Evolutionary conservation across 768 basidiomycete genomes (phyloP), one percentile per base, ranked within the genome.

Genomic region (Boletus vermiculosoides): DNA sequence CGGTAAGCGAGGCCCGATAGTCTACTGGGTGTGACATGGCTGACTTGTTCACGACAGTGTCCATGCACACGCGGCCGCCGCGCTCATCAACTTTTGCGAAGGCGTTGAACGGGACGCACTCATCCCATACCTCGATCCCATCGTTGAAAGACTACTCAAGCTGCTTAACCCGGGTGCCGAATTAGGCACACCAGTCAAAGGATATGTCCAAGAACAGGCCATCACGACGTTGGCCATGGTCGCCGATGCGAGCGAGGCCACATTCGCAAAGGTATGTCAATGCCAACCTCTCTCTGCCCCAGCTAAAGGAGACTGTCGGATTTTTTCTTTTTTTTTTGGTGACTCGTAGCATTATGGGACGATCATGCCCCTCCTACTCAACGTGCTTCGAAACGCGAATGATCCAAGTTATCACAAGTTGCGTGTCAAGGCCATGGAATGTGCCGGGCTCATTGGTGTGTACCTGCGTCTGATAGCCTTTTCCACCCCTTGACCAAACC

Each of bases 161-260:
- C 75, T 90, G 4, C 76, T 90, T 41, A 82, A 86, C 55, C 86
- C 86, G 1, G 65, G 65, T 0, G 65, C 72, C 8, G 79, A 76
- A 0, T 74, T 80, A 44, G 49, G 76, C 71, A 76, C 76, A 18
- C 74, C 74, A 0, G 68, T 63, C 16, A 72, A 72, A 57, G 44
- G 86, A 40, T 94, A 91, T 61, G 90, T 94, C 0, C 90, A 94
- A 66, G 92, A 94, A 67, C 92, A 94, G 66, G 89, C 87, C 0
- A 84, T 96, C 52, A 94, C 90, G 31, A 92, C 90, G 13, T 73
- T 95, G 31, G 92, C 92, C 3, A 93, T 93, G 86, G 88, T 94
- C 1, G 92, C 92, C 0, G 88, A 92, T 68, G 88, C 87, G 0
- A 91, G 91, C 61, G 90, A 92, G 71, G 74, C 73, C 1, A 87